Evolutionary conservation across 257 asterid genomes (phyloP).

Genomic region (Solanum verrucosum): DNA sequence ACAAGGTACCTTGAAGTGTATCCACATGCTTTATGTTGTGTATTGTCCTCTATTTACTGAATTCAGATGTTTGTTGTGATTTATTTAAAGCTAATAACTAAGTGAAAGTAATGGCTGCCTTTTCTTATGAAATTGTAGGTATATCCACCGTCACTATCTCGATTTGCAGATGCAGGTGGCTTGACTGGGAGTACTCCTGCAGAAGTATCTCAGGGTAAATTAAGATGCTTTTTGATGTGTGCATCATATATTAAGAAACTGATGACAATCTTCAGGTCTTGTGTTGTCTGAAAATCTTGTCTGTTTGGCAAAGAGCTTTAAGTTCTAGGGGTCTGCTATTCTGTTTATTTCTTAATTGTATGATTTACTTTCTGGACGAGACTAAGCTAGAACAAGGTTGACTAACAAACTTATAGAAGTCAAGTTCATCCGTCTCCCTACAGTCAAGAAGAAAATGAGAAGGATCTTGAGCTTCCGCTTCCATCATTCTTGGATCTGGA

Average conservation of each 20-base stretch:
- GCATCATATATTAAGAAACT: neutral
- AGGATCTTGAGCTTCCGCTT: neutral
- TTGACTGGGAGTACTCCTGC: constrained; percentile 72
- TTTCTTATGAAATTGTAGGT: constrained; percentile 34
- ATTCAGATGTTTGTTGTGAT: neutral
- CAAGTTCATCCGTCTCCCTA: neutral
- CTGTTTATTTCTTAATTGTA: neutral
- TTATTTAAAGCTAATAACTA: neutral
- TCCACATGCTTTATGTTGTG: neutral
- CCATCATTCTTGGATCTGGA: neutral
- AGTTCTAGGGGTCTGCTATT: neutral
- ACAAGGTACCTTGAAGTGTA: neutral
- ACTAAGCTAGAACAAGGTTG: neutral
- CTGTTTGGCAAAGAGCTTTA: neutral
- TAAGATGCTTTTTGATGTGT: constrained; percentile 5
- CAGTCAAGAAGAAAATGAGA: neutral
- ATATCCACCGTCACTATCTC: constrained; percentile 69
- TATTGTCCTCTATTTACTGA: neutral
- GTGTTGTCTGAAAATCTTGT: neutral
- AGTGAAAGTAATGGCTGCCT: neutral
- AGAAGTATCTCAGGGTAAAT: constrained; percentile 76
- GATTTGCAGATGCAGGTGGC: constrained; percentile 85
- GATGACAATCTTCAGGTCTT: neutral
- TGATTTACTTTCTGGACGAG: neutral
- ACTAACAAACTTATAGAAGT: neutral